Evolutionary conservation across 257 asterid genomes (phyloP), one percentile per base, ranked within the genome.

Genomic region (Capsicum chinense): DNA sequence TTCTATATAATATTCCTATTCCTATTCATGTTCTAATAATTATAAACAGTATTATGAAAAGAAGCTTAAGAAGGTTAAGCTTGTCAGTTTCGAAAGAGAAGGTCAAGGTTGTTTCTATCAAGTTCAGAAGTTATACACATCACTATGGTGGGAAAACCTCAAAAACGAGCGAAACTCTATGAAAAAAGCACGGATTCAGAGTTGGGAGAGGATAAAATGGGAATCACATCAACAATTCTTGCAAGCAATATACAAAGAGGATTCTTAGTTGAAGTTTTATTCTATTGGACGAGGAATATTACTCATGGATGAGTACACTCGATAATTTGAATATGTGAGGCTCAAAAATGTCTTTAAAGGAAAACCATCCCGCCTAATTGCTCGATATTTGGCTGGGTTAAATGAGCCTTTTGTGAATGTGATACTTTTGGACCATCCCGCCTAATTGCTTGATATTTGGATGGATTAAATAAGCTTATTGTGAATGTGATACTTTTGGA

Each of bases 171-270:
- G n/a, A 33, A 59, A 59, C 19, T n/a, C 17, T 33, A 59, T 59
- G 66, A 11, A 59, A 17, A 17, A 59, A 59, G 33, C 66, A n/a
- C 19, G 33, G 66, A 59, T 59, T 59, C 33, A 59, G 33, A n/a
- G 26, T 59, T 4, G 66, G 66, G 66, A 59, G 66, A 59, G 66
- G 66, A 59, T 59, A n/a, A n/a, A 59, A 59, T n/a, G 66, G 66
- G 35, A 59, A 59, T 59, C 5, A 4, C 66, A 9, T 26, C 66
- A 7, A 59, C 33, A 17, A 2, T 59, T 59, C 66, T 59, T 59
- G 66, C 66, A 59, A 59, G 33, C n/a, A 33, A 59, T 33, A 59
- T 59, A 59, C 66, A n/a, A n/a, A 59, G 33, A 59, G 66, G 66
- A 59, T 59, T 8, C 66, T 9, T 59, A 59, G 13, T 59, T 59